These are phyloP conservation scores for Castanea sativa DNA, from an alignment of 306 rosid genomes.

Conservation along the genomic window DNA sequence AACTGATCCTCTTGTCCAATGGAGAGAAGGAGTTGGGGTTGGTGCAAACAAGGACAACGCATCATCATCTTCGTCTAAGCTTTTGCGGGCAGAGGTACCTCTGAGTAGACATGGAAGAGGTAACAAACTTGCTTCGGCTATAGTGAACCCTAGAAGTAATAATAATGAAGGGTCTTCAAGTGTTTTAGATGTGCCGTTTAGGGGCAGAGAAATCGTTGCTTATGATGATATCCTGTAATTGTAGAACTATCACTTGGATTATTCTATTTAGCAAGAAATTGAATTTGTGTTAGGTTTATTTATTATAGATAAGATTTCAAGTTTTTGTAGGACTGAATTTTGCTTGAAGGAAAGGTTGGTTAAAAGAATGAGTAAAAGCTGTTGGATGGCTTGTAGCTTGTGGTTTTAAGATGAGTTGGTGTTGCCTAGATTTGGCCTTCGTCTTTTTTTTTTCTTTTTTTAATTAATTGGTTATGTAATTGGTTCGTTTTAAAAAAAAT, in stretches of 20 bases:
- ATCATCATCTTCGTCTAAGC: conserved; percentile 61
- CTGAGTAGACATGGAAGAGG: conserved; percentile 80
- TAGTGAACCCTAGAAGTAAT: conserved; percentile 51
- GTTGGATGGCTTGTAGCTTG: conserved; percentile 5
- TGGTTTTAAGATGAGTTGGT: background rate
- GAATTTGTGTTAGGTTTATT: conserved; percentile 13
- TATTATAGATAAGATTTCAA: background rate
- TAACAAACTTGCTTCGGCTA: conserved; percentile 69
- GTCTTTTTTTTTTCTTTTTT: background rate
- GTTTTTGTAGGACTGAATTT: conserved; percentile 1
- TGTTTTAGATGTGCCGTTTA: conserved; percentile 48
- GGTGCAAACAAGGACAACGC: conserved; percentile 49
- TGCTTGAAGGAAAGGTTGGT: background rate
- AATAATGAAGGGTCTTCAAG: conserved; percentile 25
- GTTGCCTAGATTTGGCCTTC: background rate
- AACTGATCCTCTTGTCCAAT: conserved; percentile 72
- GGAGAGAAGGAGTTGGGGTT: conserved; percentile 80
- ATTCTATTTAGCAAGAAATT: conserved; percentile 20
- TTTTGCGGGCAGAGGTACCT: conserved; percentile 74
- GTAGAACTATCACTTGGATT: conserved; percentile 1
- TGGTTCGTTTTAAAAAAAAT: background rate
- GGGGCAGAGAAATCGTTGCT: conserved; percentile 77
- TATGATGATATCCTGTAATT: conserved; percentile 76
- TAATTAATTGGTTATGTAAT: background rate
- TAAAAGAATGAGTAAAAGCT: conserved; percentile 24